Percentiles rank a stretch among this genome's conserved stretches.
Conservation (phyloP, 2,329 filamentous ascomycete genomes). For the Pseudogymnoascus sp. region DNA sequence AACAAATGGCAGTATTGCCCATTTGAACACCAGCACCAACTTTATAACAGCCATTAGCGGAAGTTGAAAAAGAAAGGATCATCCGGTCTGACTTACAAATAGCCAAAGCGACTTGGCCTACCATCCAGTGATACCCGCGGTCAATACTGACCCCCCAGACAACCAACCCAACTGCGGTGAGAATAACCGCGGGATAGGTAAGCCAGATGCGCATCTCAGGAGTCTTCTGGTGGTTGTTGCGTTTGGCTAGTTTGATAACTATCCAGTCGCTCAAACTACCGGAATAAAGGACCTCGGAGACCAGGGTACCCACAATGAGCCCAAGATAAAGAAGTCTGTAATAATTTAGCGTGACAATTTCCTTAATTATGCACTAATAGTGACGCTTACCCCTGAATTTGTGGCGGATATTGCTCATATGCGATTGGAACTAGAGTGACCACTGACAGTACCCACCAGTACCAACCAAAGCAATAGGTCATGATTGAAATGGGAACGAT, state of each 20-base stretch:
- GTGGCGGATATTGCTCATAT: constrained; percentile 1
- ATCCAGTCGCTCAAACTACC: constrained; percentile 28
- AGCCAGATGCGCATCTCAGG: constrained; percentile 36
- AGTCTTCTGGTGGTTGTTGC: constrained; percentile 30
- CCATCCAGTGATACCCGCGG: constrained; percentile 45
- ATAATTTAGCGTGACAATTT: constrained; percentile 14
- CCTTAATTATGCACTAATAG: not conserved
- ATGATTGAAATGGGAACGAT: constrained; percentile 39
- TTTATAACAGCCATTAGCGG: constrained; percentile 17
- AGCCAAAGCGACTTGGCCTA: constrained; percentile 47
- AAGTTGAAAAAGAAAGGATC: not conserved
- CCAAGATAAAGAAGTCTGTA: constrained; percentile 42
- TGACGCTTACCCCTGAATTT: not conserved
- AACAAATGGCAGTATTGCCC: constrained; percentile 44
- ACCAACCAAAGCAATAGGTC: constrained; percentile 45
- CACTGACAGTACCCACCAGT: constrained; percentile 39
- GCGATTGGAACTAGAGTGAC: not conserved
- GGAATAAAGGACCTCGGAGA: constrained; percentile 42
- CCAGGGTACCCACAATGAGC: constrained; percentile 43
- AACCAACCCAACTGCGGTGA: constrained; percentile 42
- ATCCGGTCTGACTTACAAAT: constrained; percentile 35
- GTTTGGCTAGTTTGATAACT: constrained; percentile 28
- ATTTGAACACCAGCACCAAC: constrained; percentile 48
- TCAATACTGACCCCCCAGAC: constrained; percentile 50
- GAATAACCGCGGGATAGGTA: constrained; percentile 41